Percentiles rank a stretch among this genome's conserved stretches.
phyloP scores from a whole-genome alignment of 1,284 basidiomycete genomes.

The Boletus mariae region DNA sequence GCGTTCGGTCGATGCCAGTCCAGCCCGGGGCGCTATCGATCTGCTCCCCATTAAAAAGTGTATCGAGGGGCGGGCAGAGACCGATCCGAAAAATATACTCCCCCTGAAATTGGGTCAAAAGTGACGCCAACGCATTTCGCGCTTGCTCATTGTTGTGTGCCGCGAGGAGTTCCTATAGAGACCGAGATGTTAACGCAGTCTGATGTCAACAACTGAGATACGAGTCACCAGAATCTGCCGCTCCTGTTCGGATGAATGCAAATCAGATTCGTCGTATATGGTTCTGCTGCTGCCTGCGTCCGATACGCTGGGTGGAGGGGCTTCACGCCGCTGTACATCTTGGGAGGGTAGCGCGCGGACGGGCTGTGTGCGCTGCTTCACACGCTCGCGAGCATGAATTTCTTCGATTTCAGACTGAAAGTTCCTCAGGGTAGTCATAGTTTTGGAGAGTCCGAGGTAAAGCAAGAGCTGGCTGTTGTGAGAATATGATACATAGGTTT shows the following conservation, averaged over 20 bases:
- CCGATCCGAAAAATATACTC: constrained; percentile 74
- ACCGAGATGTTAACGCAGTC: constrained; percentile 4
- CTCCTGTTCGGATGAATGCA: constrained; percentile 47
- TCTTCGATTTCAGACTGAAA: constrained; percentile 77
- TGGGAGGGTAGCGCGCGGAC: constrained; percentile 16
- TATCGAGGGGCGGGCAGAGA: constrained; percentile 50
- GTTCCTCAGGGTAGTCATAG: constrained; percentile 60
- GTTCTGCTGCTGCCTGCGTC: neutral
- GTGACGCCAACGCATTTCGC: constrained; percentile 56
- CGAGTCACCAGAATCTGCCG: constrained; percentile 56
- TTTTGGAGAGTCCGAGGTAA: neutral
- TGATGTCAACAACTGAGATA: neutral
- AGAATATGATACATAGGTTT: constrained; percentile 16
- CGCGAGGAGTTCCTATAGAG: constrained; percentile 44
- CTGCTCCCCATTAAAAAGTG: constrained; percentile 52
- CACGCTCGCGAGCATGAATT: constrained; percentile 60
- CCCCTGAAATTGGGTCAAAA: constrained; percentile 62
- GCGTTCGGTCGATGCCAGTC: constrained; percentile 49
- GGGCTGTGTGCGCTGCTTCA: constrained; percentile 47
- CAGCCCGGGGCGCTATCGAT: constrained; percentile 44
- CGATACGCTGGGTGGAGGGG: neutral
- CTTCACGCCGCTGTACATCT: constrained; percentile 29
- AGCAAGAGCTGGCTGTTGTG: constrained; percentile 1
- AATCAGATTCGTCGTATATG: neutral
- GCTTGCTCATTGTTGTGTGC: constrained; percentile 48